Evolutionary conservation across 1,139 yeast genomes (phyloP).

Genomic region (Sugiyamaella neomexicana): DNA sequence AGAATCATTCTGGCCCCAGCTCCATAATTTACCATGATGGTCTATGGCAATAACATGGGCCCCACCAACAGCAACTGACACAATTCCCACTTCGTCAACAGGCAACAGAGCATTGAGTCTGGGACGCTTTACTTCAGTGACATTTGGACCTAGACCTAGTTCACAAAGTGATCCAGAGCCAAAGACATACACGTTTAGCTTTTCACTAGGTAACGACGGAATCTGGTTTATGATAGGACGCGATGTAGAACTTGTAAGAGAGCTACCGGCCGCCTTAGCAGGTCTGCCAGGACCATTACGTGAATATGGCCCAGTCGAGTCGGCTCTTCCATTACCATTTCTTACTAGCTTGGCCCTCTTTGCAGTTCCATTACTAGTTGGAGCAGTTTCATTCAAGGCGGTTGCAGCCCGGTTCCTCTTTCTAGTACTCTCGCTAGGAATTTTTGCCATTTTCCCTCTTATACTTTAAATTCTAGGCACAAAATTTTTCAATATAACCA

Average conservation of each 20-base stretch:
- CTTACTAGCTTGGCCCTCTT: constrained; percentile 13
- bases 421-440: constrained; percentile 5
- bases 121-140: constrained; percentile 93
- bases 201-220: constrained; percentile 47
- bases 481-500: too few species aligned
- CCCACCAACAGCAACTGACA: constrained; percentile 91
- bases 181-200: constrained; percentile 82
- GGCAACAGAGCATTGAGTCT: constrained; percentile 77
- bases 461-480: background rate
- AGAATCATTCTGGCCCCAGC: constrained; percentile 97
- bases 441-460: constrained; percentile 8
- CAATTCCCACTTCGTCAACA: constrained; percentile 62
- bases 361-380: constrained; percentile 1
- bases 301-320: background rate
- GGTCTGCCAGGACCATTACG: constrained; percentile 7
- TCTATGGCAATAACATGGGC: constrained; percentile 90
- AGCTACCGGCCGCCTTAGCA: constrained; percentile 45
- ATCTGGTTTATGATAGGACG: constrained; percentile 29
- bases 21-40: constrained; percentile 72
- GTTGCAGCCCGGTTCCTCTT: constrained; percentile 4
- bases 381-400: background rate
- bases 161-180: constrained; percentile 98
- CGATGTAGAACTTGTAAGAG: constrained; percentile 51
- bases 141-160: constrained; percentile 89
- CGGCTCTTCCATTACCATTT: background rate